Percentiles rank a stretch among this genome's conserved stretches.
phyloP scores from a whole-genome alignment of 2,329 filamentous ascomycete genomes.

The Colletotrichum melonis region DNA sequence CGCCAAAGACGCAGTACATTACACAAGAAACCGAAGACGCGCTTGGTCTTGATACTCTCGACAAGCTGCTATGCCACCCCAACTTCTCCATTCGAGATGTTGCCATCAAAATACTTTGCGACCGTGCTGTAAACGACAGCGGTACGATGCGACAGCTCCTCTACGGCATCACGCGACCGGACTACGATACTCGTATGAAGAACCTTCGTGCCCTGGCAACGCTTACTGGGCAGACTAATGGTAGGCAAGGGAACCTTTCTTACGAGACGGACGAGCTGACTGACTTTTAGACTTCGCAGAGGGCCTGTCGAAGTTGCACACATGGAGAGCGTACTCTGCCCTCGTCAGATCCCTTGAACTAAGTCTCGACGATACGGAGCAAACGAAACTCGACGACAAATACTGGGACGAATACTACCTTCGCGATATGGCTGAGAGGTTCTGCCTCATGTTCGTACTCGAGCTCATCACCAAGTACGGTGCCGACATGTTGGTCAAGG shows the following conservation, averaged over 20 bases:
- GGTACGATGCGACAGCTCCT: conserved; percentile 62
- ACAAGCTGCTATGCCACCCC: conserved; percentile 75
- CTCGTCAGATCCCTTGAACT: conserved; percentile 71
- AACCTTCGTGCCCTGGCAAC: conserved; percentile 67
- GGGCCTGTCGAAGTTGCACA: conserved; percentile 61
- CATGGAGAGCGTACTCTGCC: conserved; percentile 63
- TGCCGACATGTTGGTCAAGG: conserved; percentile 67
- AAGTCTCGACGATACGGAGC: conserved; percentile 60
- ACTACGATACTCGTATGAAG: conserved; percentile 69
- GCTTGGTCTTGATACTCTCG: conserved; percentile 72
- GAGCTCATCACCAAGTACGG: conserved; percentile 71
- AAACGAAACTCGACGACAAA: conserved; percentile 63
- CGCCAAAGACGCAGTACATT: conserved; percentile 78
- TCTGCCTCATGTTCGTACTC: conserved; percentile 67
- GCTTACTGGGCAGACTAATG: conserved; percentile 56
- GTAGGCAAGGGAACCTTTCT: neutral
- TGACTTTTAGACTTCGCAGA: conserved; percentile 44
- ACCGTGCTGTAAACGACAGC: conserved; percentile 69
- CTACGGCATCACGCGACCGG: conserved; percentile 67
- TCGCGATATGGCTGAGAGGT: conserved; percentile 70
- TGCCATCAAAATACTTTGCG: conserved; percentile 68
- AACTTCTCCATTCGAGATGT: conserved; percentile 80
- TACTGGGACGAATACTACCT: conserved; percentile 73
- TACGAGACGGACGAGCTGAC: conserved; percentile 23
- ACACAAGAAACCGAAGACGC: conserved; percentile 81